Base-by-base conservation (phyloP, 768 basidiomycete species). In the Rhizopogon vesiculosus region DNA sequence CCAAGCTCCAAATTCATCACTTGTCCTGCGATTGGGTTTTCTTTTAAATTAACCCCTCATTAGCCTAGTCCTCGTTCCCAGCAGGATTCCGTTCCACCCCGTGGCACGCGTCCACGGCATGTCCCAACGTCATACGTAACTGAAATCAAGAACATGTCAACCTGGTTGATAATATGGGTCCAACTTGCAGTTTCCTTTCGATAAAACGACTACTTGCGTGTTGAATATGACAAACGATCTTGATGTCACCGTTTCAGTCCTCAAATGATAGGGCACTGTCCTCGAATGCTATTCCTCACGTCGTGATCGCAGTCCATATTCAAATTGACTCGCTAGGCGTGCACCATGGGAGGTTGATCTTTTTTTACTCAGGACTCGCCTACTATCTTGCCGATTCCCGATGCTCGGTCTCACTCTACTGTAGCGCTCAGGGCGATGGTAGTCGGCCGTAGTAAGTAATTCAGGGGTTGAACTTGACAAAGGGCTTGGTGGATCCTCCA, bases 341-440 rank as follows among this genome's bases (percentile, higher is more conserved):
- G 95, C 95, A 42, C 95, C 95, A 67, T 94, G 86, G 15, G 88
- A 82, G 3, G 94, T 93, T 25, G 95, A 93, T 68, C 93, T 96
- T 35, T 35, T 35, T 35, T 35, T 35, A 33, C 31, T 33, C 31
- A 9, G 7, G 8, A 33, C 31, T 33, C 9, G 31, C 31, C 31
- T 33, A 9, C 31, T 33, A 8, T 33, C 31, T 33, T 33, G 8
- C 25, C 25, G 25, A 25, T 25, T 25, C 25, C 8, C 31, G 31
- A 33, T 96, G 74, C 74, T 97, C 94, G 63, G 89, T 92, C 75
- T 84, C 25, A 25, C 25, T 25, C 25, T 25, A 25, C 25, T 31
- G 8, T 31, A 31, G 31, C 31, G 31, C 31, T 31, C 7, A 31
- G 9, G 31, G 31, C 9, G 31, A 31, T 33, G 31, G 31, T 33